Evolutionary conservation across 2,329 filamentous ascomycete species (phyloP), one percentile per base, ranked within the genome.

Genomic region (Fusarium nematophilum): DNA sequence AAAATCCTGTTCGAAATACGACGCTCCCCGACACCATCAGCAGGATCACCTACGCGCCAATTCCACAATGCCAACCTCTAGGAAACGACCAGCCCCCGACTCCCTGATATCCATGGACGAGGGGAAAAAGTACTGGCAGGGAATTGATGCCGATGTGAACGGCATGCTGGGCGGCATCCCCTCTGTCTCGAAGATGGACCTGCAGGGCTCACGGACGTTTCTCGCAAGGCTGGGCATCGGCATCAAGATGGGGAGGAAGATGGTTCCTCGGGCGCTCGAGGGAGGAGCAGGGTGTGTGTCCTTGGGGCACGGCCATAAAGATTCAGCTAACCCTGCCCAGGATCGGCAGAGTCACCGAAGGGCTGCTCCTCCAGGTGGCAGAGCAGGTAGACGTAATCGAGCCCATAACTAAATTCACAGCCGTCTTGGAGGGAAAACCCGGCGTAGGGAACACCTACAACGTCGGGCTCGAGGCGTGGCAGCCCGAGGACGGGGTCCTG

Each of bases 321-420:
- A 3, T 2, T 17, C 14, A n/a, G 9, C 21, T 13, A 23, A 5
- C 18, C 30, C 37, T 7, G 1, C 1, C 8, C 3, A 87, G 93
- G 1, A 96, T 97, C 53, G 94, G 93, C 1, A 83, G 94, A 34
- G 85, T 97, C 55, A 96, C 92, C 0, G 83, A 89, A 53, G 90
- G 90, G 0, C 81, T 97, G 4, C 80, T 97, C n/a, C 76, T 89
- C 23, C 80, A 86, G 18, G 78, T 94, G 1, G 88, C 89, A n/a
- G 78, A 86, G 13, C 77, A 81, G 3, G 89, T 97, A 6, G 93
- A 97, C 72, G 82, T 96, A 17, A 86, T 97, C 26, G 93, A 97
- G 78, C 94, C 93, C 0, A 86, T 97, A 15, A 79, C 82, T 66
- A 92, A 93, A 71, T 96, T 97, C 75, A 93, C 92, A 1, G 81